Percentiles rank a stretch among this genome's conserved stretches.
Conservation (phyloP, 257 asterid species). For the Solanum rostratum region DNA sequence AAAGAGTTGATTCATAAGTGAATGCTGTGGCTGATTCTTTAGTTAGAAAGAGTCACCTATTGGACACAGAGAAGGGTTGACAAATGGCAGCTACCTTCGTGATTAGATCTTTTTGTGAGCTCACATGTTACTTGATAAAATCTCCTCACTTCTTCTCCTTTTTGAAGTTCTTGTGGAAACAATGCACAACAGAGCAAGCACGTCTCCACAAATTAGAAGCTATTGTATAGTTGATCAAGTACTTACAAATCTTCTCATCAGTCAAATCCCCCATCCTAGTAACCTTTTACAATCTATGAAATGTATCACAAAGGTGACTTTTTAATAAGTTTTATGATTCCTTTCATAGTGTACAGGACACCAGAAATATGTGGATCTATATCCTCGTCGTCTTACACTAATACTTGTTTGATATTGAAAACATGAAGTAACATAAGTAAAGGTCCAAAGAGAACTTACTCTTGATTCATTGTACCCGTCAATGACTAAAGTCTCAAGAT, state of each 20-base stretch:
- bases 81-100: neutral
- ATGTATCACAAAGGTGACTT: no score
- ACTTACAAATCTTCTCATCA: no score
- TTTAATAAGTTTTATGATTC: no score
- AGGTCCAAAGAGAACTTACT: neutral
- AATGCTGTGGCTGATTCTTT: neutral
- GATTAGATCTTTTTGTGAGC: neutral
- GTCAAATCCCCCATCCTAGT: no score
- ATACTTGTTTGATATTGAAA: no score
- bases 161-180: neutral
- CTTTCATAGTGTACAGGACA: no score
- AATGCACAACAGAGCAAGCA: neutral
- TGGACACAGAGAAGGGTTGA: neutral
- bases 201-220: neutral
- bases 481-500: neutral
- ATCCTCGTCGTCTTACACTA: neutral
- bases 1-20: neutral
- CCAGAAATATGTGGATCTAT: no score
- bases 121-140: neutral
- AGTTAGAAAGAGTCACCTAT: neutral
- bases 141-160: neutral
- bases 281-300: no score
- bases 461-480: neutral
- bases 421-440: neutral
- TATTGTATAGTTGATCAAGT: no score